Base-by-base conservation (phyloP, 148 eudicot species). In the Polygonum maritimum region DNA sequence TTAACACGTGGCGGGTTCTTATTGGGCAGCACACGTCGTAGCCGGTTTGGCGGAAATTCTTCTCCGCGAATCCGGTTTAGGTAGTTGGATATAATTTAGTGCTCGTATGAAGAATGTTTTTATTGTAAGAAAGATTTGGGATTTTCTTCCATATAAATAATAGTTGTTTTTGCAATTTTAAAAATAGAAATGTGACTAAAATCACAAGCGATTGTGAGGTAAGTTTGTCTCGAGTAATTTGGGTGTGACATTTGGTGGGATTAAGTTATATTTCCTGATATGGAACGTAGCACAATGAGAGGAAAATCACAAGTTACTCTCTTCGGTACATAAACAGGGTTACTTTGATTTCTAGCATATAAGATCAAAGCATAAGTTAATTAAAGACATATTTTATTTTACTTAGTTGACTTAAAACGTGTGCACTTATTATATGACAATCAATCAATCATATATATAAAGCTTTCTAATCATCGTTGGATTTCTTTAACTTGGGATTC, bases 1-100 rank as follows among this genome's bases (percentile, higher is more conserved):
- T 65, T 36, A 67, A 36, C 8, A 67, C 71, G 71, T 67, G 71
- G 71, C 71, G 8, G 71, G 14, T 14, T 67, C 44, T 67, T 67
- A 67, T 67, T 67, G 71, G 71, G n/a, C 71, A 7, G 10, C 13
- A 15, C 71, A 67, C 71, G 71, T 67, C 71, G 71, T 67, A 67
- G 71, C 71, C 41, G 71, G 71, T 3, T 67, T 1, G 40, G 70
- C 70, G 70, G 70, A 63, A 63, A 33, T 63, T 31, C 18, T 63
- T 63, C 36, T 63, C 70, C 70, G 70, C 70, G 39, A 10, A 31
- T 63, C 70, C 40, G 70, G 70, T 63, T 63, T 63, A 13, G 40
- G 41, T 63, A 35, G 69, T 9, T 22, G 8, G 71, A 4, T 67
- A 26, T 26, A 26, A 26, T 26, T 26, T 26, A 19, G 21, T 49